Base-by-base conservation (phyloP, 768 basidiomycete species). In the Infundibulicybe gibba region DNA sequence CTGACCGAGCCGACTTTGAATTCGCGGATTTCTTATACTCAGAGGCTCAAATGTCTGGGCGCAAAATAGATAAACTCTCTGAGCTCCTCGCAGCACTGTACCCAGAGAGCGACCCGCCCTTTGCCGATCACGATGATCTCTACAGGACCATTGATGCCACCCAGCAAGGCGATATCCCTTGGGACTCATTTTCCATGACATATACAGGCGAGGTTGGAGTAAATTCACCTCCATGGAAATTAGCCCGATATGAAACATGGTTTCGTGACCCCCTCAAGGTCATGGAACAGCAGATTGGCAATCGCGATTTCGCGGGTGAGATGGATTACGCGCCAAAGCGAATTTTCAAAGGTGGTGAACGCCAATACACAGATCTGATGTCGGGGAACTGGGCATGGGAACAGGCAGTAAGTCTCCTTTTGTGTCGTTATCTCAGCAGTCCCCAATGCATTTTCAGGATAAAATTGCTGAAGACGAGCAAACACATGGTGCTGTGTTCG, bases 241-340 rank as follows among this genome's bases (percentile, higher is more conserved):
- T 33, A 5, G n/a, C 57, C 10, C 43, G 48, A 3, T 62, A 52
- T 33, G 35, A 49, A 21, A 57, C 59, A 1, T 61, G 55, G 59
- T 61, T 43, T 38, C 38, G 50, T n/a, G 52, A 54, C 32, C 62
- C 59, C 2, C 51, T 48, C 1, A 32, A 11, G 0, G 49, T 63
- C 5, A 42, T 63, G 11, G 48, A 60, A 25, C 45, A 50, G 6
- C 55, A 59, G 41, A 37, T 62, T 0, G 45, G 44, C 5, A 61
- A 61, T 31, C 54, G 51, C 0, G 58, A 63, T 33, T 62, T 61
- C 43, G 48, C 41, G 25, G 48, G 44, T 17, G 55, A 63, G 42
- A 49, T 63, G 10, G 60, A 64, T 44, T 60, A 52, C 45, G 47
- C 52, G 0, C 51, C 58, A 0, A 55, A 61, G 32, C 48, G 49